Percentiles rank a stretch among this genome's conserved stretches.
These are phyloP conservation scores for Suillus subalutaceus DNA, from an alignment of 768 basidiomycete genomes.

Conservation along the genomic window DNA sequence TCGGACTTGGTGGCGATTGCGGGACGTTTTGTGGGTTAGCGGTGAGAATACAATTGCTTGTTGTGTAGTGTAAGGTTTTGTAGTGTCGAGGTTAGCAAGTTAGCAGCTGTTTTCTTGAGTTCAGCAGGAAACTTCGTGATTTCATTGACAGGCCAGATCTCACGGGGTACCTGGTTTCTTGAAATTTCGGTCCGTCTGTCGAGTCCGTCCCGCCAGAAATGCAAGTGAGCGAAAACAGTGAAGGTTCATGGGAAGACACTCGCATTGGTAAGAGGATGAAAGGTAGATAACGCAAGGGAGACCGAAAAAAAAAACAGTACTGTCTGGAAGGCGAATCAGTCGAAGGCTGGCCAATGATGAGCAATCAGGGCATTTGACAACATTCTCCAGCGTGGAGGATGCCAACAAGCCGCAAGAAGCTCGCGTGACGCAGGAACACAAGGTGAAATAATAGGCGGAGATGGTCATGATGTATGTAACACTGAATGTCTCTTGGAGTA, in stretches of 20 bases:
- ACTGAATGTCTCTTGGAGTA: not conserved
- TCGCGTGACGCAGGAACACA: not conserved
- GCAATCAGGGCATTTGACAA: not conserved
- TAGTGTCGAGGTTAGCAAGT: not conserved
- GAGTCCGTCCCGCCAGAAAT: not conserved
- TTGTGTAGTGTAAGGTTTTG: not conserved
- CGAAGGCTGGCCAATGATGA: not conserved
- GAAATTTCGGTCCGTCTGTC: not conserved
- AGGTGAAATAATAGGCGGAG: not conserved
- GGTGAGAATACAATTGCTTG: not conserved
- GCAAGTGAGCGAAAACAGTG: not conserved
- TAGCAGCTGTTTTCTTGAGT: not conserved
- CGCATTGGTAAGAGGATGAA: not conserved
- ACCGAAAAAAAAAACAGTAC: too few species aligned
- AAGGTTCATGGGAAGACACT: not conserved
- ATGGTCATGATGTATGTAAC: not conserved
- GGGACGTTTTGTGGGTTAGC: not conserved
- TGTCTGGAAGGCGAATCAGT: not conserved
- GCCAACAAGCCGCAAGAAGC: not conserved
- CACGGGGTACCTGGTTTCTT: not conserved
- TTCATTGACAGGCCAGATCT: not conserved
- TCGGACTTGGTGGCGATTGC: conserved; percentile 6
- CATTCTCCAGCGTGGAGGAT: not conserved
- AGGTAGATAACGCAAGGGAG: not conserved
- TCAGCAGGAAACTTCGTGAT: not conserved